phyloP scores from a whole-genome alignment of 345 rosid species.

The Melaleuca quinquenervia region DNA sequence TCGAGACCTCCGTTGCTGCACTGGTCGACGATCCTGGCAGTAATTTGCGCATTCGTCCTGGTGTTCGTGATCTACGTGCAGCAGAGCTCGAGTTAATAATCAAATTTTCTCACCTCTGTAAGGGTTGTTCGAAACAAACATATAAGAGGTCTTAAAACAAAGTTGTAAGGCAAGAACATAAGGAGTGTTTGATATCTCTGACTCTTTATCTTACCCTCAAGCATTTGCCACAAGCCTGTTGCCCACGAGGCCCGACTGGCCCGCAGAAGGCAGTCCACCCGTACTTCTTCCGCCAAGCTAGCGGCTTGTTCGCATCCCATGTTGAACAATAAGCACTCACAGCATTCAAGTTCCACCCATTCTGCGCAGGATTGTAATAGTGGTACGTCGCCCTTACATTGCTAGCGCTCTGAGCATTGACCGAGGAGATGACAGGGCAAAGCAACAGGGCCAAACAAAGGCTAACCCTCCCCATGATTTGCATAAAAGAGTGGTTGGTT shows the following conservation, averaged over 20 bases:
- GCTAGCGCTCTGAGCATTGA: slow-evolving; percentile 21
- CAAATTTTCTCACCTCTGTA: background rate
- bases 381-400: slow-evolving; percentile 58
- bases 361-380: slow-evolving; percentile 28
- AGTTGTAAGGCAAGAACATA: background rate
- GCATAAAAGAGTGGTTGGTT: background rate
- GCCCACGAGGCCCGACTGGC: slow-evolving; percentile 52
- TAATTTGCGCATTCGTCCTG: slow-evolving; percentile 22
- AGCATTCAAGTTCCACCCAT: slow-evolving; percentile 34
- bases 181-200: background rate
- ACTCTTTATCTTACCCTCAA: slow-evolving; percentile 15
- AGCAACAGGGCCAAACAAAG: background rate
- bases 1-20: slow-evolving; percentile 57
- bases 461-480: background rate
- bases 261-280: slow-evolving; percentile 74
- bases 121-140: background rate
- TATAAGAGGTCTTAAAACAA: background rate
- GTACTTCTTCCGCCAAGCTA: slow-evolving; percentile 39
- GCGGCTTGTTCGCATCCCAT: slow-evolving; percentile 52
- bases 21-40: slow-evolving; percentile 57
- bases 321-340: slow-evolving; percentile 53
- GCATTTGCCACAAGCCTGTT: slow-evolving; percentile 45
- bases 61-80: slow-evolving; percentile 39
- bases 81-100: background rate
- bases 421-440: background rate